Base-by-base conservation (phyloP, 129 eudicot species). In the Lactuca saligna region DNA sequence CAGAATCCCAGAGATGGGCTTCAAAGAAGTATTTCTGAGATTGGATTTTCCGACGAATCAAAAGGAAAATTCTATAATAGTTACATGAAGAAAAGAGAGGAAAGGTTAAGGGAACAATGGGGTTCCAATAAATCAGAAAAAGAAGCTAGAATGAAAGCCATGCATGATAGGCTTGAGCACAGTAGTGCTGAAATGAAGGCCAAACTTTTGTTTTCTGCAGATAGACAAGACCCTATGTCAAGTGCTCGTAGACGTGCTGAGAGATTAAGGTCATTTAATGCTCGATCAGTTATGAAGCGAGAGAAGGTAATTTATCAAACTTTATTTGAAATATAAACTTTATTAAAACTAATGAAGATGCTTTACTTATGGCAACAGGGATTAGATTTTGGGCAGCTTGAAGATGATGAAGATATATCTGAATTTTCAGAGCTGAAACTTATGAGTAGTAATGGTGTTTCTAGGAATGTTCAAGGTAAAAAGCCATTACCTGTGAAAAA, bases 41-140 rank as follows among this genome's bases (percentile, higher is more conserved):
- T 82, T 17, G 73, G 73, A 15, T 68, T 80, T 69, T 63, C 84
- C 10, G 86, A 87, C 17, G 87, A 88, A 69, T 85, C 91, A 17
- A 77, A 82, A 55, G 99, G 97, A 31, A 90, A 85, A 74, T 76
- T 74, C 13, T 94, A 94, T 48, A 76, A 90, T 39, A 90, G 65
- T 51, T 94, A 94, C 82, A 82, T 77, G 84, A 93, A 85, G 73
- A 94, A 78, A 80, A 81, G 99, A 80, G 88, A 94, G 72, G 90
- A 83, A 73, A 90, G 87, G 54, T 80, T 94, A 65, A 87, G 71
- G 83, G 96, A 85, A 58, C 94, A 94, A 64, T 90, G 91, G 99
- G 85, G 83, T 54, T 83, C 96, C 58, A 85, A 75, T 66, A 71
- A 88, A 74, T 84, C 82, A 6, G 94, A 90, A 79, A 94, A 90